These are phyloP conservation scores for Sideroxylon spinosum DNA, from an alignment of 179 eudicot genomes.

Conservation along the genomic window DNA sequence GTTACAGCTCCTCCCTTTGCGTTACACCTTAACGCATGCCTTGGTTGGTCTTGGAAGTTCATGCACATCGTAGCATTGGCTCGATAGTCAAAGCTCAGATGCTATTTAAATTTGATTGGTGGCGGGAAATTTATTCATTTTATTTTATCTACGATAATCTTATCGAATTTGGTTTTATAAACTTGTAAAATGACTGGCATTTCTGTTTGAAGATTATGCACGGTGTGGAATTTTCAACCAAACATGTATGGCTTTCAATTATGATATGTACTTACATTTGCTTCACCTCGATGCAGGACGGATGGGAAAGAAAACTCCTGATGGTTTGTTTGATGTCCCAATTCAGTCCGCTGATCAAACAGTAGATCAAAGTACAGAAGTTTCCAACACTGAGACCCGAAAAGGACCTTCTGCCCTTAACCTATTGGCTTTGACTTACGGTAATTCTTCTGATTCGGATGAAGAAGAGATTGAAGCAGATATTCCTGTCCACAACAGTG, in stretches of 20 bases:
- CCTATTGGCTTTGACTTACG: slow-evolving; percentile 78
- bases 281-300: slow-evolving; percentile 37
- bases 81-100: neutral
- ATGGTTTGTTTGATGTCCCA: slow-evolving; percentile 42
- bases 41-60: neutral
- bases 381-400: slow-evolving; percentile 25
- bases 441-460: slow-evolving; percentile 80
- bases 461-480: slow-evolving; percentile 42
- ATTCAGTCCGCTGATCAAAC: slow-evolving; percentile 34
- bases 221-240: neutral
- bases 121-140: neutral
- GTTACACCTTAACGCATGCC: neutral
- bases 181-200: neutral
- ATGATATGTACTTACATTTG: slow-evolving; percentile 11
- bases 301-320: slow-evolving; percentile 33
- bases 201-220: neutral
- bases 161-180: too few relatives aligned
- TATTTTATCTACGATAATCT: neutral
- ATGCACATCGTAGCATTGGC: neutral
- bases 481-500: slow-evolving; percentile 25
- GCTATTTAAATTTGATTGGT: neutral
- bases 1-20: neutral
- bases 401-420: slow-evolving; percentile 69
- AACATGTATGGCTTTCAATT: neutral
- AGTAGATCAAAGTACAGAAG: slow-evolving; percentile 19